Evolutionary conservation across 106 monocot genomes (phyloP), one percentile per base, ranked within the genome.

Genomic region (Vanilla planifolia): DNA sequence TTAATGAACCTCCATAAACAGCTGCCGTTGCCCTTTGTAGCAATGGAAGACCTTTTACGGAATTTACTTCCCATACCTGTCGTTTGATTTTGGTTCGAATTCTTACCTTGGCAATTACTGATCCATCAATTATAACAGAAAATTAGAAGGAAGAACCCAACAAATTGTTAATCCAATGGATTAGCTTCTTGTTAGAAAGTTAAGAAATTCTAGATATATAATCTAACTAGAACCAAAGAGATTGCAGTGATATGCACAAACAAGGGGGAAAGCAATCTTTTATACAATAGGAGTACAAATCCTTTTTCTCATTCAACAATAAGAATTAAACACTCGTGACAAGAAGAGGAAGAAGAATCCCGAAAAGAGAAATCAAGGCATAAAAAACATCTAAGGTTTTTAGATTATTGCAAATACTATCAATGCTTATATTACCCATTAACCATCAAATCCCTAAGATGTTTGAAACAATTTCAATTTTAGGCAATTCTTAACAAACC

Each of bases 1-100:
- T 63, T 70, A 45, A 80, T 72, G 2, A 95, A 68, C 53, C 80
- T 69, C 65, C 75, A 74, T 72, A 94, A 66, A 50, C 89, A 94
- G 26, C 93, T 80, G 34, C 48, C 64, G 59, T 62, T 68, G 17
- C 63, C 61, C 51, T 72, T 78, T 29, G 66, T 35, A 29, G 66
- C 22, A 59, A 23, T 21, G 19, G 53, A 27, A 72, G 27, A 7
- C 40, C 36, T 44, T 41, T 55, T 81, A 34, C 43, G 39, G 13
- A 43, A 34, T 63, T 62, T 77, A 60, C 73, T 89, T 16, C 66
- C 75, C 88, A 82, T 82, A 7, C 33, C 24, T 14, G 36, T 48
- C 25, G 52, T 24, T 13, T 30, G 44, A 17, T 55, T 58, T 64
- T 36, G 15, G 11, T 44, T 6, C 25, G 32, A 50, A 40, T 8